Base-by-base conservation (phyloP, 1,284 basidiomycete species). In the Cerrena zonata region DNA sequence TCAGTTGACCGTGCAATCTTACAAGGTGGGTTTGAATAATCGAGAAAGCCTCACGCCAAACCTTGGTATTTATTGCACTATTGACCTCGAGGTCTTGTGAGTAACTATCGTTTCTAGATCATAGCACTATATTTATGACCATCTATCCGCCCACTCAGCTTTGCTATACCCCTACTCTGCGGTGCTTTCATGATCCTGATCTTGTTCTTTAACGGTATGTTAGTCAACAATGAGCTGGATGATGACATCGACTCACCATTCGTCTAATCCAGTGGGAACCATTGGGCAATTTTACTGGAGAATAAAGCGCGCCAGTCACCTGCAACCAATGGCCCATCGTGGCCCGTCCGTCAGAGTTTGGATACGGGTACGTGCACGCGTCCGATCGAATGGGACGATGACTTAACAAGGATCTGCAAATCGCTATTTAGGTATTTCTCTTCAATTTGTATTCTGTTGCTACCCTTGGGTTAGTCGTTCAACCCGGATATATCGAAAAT, bases 1-100 rank as follows among this genome's bases (percentile, higher is more conserved):
- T n/a, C n/a, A n/a, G n/a, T n/a, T n/a, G n/a, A n/a, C n/a, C n/a
- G n/a, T n/a, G n/a, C n/a, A n/a, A n/a, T n/a, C n/a, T n/a, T n/a
- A n/a, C n/a, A n/a, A 78, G 76, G 53, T 72, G 37, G 68, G 67
- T 40, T 50, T 59, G 15, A 56, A 58, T 47, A 52, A 64, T 39
- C 68, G 72, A 11, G 57, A 67, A 2, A 56, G 60, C 2, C 64
- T 77, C 21, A 59, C 53, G 37, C 59, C 65, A 3, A 62, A 64
- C 43, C 78, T 75, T 58, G 74, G 75, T 18, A 53, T 82, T 39
- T 80, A 80, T 61, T 82, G 79, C 54, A 70, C 72, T 1, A 61
- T 73, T 19, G 56, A 61, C 25, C 52, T 59, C 5, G 60, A 62
- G 26, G 53, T 55, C 10, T 64, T 73, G 79, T 80, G 56, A 53